Evolutionary conservation across 2,329 filamentous ascomycete species (phyloP), one percentile per base, ranked within the genome.

Genomic region (Nothophaeocryptopus gaeumannii): DNA sequence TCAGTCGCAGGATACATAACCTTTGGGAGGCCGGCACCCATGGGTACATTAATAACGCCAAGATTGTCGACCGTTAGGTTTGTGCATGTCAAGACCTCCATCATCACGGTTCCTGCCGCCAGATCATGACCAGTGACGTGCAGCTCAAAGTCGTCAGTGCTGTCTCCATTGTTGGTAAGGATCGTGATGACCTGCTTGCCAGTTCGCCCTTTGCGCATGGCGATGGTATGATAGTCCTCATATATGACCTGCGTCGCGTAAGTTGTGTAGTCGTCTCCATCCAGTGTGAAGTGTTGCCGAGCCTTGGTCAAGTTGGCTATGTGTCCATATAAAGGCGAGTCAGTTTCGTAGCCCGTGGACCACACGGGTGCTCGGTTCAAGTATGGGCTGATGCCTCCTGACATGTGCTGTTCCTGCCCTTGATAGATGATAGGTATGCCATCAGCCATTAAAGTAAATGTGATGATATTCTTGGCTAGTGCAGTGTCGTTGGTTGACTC

Each of bases 171-270:
- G 44, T 74, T 76, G 15, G 41, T 74, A 9, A 76, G 57, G 5
- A 78, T 62, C 47, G 73, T 71, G 32, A 78, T 66, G 12, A 79
- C 70, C 34, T 65, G 71, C 35, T 50, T 64, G 15, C 67, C 69
- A 10, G 58, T 56, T 9, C 60, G 63, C 3, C 73, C 74, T 50
- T 74, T 73, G 13, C 74, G 70, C 63, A 77, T 71, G 2, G 70
- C 74, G 10, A 78, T 56, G 8, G 70, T 73, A 34, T 69, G 66
- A 5, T 61, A 59, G 39, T 78, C 73, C 40, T 67, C 67, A 58
- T 74, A 77, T 50, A 78, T 68, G 5, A 72, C 63, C 15, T 67
- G 64, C 47, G 70, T 70, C 58, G 72, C 67, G 50, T 70, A 72
- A 0, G 63, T 70, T 8, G 74, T 55, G 54, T 77, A 78, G 11